Evolutionary conservation across 768 basidiomycete genomes (phyloP).

Genomic region (Hygrophorus russula): DNA sequence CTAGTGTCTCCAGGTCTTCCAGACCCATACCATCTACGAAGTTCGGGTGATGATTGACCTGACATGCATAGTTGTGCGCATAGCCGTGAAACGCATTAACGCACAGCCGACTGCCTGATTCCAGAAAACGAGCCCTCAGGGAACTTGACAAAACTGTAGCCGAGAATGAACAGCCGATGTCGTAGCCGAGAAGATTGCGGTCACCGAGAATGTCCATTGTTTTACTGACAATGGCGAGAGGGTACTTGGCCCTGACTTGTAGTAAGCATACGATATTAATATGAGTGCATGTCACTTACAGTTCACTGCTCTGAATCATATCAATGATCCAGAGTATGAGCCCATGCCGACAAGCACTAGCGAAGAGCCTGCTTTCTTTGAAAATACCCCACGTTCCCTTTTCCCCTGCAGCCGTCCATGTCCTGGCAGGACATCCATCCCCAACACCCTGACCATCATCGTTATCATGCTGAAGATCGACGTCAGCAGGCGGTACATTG

Average conservation of each 20-base stretch:
- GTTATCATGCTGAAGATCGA: too few species aligned
- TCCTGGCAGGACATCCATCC: constrained; percentile 4
- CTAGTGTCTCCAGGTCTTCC: constrained; percentile 22
- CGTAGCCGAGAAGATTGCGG: constrained; percentile 11
- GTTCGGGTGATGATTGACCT: constrained; percentile 20
- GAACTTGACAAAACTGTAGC: constrained; percentile 11
- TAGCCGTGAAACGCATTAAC: constrained; percentile 24
- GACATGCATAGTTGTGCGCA: constrained; percentile 22
- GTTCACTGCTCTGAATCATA: constrained; percentile 16
- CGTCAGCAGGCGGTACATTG: too few species aligned
- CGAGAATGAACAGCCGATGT: constrained; percentile 18
- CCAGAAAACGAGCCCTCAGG: too few species aligned
- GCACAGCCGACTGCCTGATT: constrained; percentile 4
- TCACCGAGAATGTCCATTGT: constrained; percentile 11
- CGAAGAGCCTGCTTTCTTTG: constrained; percentile 20
- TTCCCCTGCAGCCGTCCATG: constrained; percentile 5
- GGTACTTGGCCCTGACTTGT: constrained; percentile 12
- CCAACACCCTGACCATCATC: too few species aligned
- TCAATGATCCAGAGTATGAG: constrained; percentile 14
- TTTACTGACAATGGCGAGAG: constrained; percentile 10
- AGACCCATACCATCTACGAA: constrained; percentile 19
- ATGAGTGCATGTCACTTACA: constrained; percentile 11
- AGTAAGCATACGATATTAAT: background rate
- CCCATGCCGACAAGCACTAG: constrained; percentile 19
- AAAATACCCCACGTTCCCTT: constrained; percentile 19